Base-by-base conservation (phyloP, 2,329 filamentous ascomycete species). In the Ascochyta clinopodiicola region DNA sequence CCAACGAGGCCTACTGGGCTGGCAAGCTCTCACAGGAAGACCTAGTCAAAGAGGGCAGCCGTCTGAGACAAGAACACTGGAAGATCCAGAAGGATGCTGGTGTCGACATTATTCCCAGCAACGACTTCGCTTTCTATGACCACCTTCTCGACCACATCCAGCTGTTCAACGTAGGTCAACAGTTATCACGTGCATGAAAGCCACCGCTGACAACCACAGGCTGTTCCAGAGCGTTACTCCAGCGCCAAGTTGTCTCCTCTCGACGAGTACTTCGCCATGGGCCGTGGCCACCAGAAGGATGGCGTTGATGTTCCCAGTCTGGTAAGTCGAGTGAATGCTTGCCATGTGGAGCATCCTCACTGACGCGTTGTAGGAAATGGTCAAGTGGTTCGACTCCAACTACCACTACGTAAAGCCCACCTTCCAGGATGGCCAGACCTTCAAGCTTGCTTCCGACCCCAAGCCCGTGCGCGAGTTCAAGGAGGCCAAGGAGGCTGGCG, bases 331-430 rank as follows among this genome's bases (percentile, higher is more conserved):
- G 7, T 38, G 38, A 51, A 37, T 22, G 29, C 29, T 37, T 29
- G 17, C 5, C 12, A 29, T 27, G 17, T 22, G 9, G 13, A 24
- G 24, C 24, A 7, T 7, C 8, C 9, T 2, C 3, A 43, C 69
- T 76, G 68, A 79, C 60, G 44, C 40, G 19, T 7, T 57, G 27
- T 57, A 84, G 83, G 95, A 99, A 86, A 99, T 99, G 95, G 95
- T 99, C 74, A 99, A 99, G 86, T 99, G 95, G 95, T 99, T 99
- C 78, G 95, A 99, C 86, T 96, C 92, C 67, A 99, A 99, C 90
- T 99, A 99, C 89, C 95, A 98, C 87, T 99, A 99, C 81, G 95
- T 98, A 83, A 98, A 98, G 88, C 95, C 95, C 64, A 97, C 95
- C 62, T 87, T 99, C 68, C 92, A 97, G 82, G 89, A 97, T 83